These are phyloP conservation scores for Prorocentrum cordatum DNA, from an alignment of 169 alveolate genomes.

Conservation along the genomic window DNA sequence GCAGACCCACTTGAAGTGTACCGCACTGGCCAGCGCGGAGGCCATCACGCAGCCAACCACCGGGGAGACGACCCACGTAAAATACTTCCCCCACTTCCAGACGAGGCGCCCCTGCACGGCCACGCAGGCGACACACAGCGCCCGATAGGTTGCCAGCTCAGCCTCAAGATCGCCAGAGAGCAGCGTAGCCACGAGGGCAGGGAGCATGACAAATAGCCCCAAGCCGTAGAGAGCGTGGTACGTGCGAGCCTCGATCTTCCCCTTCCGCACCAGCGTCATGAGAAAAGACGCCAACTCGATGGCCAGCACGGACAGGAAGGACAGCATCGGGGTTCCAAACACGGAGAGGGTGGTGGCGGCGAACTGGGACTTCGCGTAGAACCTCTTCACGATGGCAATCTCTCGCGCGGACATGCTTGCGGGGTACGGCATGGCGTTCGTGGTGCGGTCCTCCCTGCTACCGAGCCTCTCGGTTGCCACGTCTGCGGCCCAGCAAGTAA, in stretches of 20 bases:
- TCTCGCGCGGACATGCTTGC: too few relatives aligned
- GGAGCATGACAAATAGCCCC: slow-evolving; percentile 27
- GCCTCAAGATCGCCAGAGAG: too few relatives aligned
- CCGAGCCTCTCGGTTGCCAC: slow-evolving; percentile 21
- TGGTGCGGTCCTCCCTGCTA: slow-evolving; percentile 29
- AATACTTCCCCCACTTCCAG: too few relatives aligned
- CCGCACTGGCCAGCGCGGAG: too few relatives aligned
- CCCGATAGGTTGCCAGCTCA: too few relatives aligned
- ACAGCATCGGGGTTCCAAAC: slow-evolving; percentile 14
- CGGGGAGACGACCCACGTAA: too few relatives aligned
- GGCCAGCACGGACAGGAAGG: slow-evolving; percentile 15
- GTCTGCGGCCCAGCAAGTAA: slow-evolving; percentile 30
- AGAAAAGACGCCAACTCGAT: slow-evolving; percentile 37
- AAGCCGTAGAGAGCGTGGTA: slow-evolving; percentile 8
- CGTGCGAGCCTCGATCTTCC: slow-evolving; percentile 40
- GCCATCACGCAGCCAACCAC: too few relatives aligned
- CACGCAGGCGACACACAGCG: too few relatives aligned
- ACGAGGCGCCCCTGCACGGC: too few relatives aligned
- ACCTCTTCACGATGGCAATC: neutral
- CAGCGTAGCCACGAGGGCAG: neutral
- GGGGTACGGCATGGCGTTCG: slow-evolving; percentile 2
- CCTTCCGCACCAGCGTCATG: slow-evolving; percentile 53
- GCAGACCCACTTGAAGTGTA: too few relatives aligned
- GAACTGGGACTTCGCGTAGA: slow-evolving; percentile 44
- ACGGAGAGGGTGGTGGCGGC: slow-evolving; percentile 26